Conservation (phyloP, 805 yeast species). For the Myxozyma udenii region DNA sequence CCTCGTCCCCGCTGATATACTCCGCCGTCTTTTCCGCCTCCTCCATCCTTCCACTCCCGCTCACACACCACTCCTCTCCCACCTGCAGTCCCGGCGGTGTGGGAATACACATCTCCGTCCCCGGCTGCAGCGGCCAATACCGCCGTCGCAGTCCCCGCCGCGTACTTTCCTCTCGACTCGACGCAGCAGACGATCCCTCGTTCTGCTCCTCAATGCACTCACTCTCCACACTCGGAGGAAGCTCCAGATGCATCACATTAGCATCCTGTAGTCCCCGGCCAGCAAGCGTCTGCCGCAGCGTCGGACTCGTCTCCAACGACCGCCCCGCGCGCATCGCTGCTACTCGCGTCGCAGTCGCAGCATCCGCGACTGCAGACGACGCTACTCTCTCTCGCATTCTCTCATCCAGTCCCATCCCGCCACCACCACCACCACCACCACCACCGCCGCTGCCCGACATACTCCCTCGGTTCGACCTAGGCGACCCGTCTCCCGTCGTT, state of each 20-base stretch:
- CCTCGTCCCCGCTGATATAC: background rate
- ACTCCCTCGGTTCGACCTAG: background rate
- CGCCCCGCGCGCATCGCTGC: background rate
- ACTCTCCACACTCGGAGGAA: slow-evolving; percentile 18
- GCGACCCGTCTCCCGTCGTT: background rate
- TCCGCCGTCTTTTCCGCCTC: background rate
- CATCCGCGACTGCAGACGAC: background rate
- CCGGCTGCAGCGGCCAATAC: background rate
- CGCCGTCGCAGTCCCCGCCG: background rate
- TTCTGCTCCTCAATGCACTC: slow-evolving; percentile 3
- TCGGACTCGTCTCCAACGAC: background rate
- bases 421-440: no score
- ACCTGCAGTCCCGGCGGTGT: background rate
- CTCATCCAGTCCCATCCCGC: no score
- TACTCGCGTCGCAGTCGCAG: background rate
- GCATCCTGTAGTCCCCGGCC: no score
- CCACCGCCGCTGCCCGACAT: no score
- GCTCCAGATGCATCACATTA: background rate
- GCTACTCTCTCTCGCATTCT: background rate
- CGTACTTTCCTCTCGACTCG: no score
- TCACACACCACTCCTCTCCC: background rate
- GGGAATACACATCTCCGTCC: background rate
- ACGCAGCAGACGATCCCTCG: background rate
- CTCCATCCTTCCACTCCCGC: background rate
- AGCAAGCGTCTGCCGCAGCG: no score